Base-by-base conservation (phyloP, 495 filamentous ascomycete species). In the Baudoinia panamericana region DNA sequence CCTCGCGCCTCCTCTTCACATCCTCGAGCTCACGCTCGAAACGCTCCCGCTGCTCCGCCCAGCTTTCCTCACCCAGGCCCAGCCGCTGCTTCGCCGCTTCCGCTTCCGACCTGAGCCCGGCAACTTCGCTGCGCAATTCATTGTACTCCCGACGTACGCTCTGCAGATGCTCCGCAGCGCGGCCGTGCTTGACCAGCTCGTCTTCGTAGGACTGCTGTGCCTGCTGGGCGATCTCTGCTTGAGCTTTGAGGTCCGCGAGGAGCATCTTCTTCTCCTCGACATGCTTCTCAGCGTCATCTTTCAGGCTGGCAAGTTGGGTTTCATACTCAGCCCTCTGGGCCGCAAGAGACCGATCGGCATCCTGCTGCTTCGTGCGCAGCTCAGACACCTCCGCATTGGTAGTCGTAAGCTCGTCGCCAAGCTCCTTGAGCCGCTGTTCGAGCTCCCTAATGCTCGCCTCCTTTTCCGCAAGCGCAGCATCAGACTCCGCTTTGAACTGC, bases 191-290 rank as follows among this genome's bases (percentile, higher is more conserved):
- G 51, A 93, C 73, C 1, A 96, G 69, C 51, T 96, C 92, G 36
- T 71, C 74, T 56, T 99, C 92, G 51, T 99, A 99, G 45, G 88
- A 85, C 48, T 92, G 78, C 56, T 96, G 92, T 5, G 90, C 86
- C 54, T 82, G 82, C 39, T 83, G 73, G 3, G 92, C 82, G 55
- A 99, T 99, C 18, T 85, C 78, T 17, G 87, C 86, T 60, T 99
- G 92, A 1, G 82, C 80, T 37, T 88, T 84, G 15, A 96, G 65
- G 51, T 96, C 87, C 39, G 87, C 81, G 59, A 88, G 82, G 55
- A 90, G 80, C 58, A 78, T 82, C 39, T 76, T 68, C n/a, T 80
- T 75, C 18, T 82, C 71, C 15, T 78, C 77, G 36, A 72, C 68
- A 52, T 85, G 78, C 36, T 83, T 71, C 50, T 92, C 82, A 48